Evolutionary conservation across 805 yeast genomes (phyloP).

Genomic region (Saturnispora gosingensis): DNA sequence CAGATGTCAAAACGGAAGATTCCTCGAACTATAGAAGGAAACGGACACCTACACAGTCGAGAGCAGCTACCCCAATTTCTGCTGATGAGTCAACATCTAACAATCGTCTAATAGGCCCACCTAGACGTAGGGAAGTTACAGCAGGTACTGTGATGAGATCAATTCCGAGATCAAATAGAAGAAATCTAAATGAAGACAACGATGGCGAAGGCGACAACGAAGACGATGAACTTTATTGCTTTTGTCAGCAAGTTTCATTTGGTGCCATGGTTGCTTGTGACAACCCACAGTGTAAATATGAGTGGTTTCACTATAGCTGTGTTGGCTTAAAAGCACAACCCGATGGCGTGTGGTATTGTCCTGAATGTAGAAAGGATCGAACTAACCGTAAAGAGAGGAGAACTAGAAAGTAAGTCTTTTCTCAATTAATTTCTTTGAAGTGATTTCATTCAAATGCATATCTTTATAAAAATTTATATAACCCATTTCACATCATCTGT

Average conservation of each 20-base stretch:
- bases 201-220: slow-evolving; percentile 33
- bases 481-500: slow-evolving; percentile 5
- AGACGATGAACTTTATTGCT: slow-evolving; percentile 70
- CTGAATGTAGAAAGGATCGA: slow-evolving; percentile 51
- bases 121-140: slow-evolving; percentile 18
- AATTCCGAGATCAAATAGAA: slow-evolving; percentile 9
- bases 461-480: neutral
- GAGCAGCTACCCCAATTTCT: slow-evolving; percentile 10
- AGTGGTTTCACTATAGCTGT: slow-evolving; percentile 63
- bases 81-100: slow-evolving; percentile 1
- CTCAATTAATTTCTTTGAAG: no score
- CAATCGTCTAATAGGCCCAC: slow-evolving; percentile 8
- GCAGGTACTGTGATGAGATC: slow-evolving; percentile 15
- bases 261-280: slow-evolving; percentile 60
- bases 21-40: neutral
- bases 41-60: slow-evolving; percentile 7
- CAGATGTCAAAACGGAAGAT: slow-evolving; percentile 4
- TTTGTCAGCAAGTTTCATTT: slow-evolving; percentile 87
- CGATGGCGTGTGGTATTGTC: slow-evolving; percentile 93
- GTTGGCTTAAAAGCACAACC: slow-evolving; percentile 94
- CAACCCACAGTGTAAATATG: slow-evolving; percentile 49
- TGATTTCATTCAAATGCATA: neutral
- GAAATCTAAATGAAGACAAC: slow-evolving; percentile 4
- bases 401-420: neutral
- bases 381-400: slow-evolving; percentile 6